Percentiles rank a stretch among this genome's conserved stretches.
phyloP scores from a whole-genome alignment of 1,284 basidiomycete genomes.

The Sporisorium reilianum region DNA sequence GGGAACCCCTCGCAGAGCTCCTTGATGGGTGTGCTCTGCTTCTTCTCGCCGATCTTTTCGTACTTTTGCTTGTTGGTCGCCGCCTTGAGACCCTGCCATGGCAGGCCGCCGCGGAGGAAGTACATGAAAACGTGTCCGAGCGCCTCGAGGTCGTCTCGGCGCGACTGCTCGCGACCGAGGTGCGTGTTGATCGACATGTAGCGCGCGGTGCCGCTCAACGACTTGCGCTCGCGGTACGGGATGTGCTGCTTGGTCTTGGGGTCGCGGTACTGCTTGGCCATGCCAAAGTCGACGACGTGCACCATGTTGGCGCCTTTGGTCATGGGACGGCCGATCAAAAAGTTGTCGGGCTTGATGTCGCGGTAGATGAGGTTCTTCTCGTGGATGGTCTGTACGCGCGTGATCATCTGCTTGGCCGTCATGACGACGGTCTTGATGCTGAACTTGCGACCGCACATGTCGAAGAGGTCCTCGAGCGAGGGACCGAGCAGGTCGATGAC shows the following conservation, averaged over 20 bases:
- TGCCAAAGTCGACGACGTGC: slow-evolving; percentile 92
- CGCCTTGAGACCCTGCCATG: slow-evolving; percentile 96
- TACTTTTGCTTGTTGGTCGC: slow-evolving; percentile 99
- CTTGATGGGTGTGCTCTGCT: slow-evolving; percentile 94
- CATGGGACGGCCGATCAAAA: slow-evolving; percentile 88
- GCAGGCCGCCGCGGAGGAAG: slow-evolving; percentile 88
- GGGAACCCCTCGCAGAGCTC: slow-evolving; percentile 93
- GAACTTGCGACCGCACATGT: slow-evolving; percentile 95
- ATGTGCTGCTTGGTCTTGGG: slow-evolving; percentile 98
- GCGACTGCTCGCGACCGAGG: slow-evolving; percentile 91
- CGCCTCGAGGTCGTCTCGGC: slow-evolving; percentile 92
- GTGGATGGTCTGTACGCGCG: slow-evolving; percentile 89
- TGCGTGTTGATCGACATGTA: slow-evolving; percentile 99
- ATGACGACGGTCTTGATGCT: slow-evolving; percentile 95
- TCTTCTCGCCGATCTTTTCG: slow-evolving; percentile 99
- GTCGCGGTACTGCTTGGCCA: slow-evolving; percentile 98
- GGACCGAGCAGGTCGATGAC: slow-evolving; percentile 95
- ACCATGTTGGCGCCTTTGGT: slow-evolving; percentile 88
- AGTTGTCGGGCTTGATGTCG: slow-evolving; percentile 98
- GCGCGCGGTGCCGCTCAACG: slow-evolving; percentile 85
- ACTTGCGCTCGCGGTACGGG: slow-evolving; percentile 94
- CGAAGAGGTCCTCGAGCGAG: slow-evolving; percentile 91
- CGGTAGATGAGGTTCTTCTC: slow-evolving; percentile 97
- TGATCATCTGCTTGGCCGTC: slow-evolving; percentile 90
- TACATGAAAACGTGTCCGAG: slow-evolving; percentile 98